Evolutionary conservation across 208 protist genomes (phyloP).

Genomic region (Acanthamoeba lenticulata): DNA sequence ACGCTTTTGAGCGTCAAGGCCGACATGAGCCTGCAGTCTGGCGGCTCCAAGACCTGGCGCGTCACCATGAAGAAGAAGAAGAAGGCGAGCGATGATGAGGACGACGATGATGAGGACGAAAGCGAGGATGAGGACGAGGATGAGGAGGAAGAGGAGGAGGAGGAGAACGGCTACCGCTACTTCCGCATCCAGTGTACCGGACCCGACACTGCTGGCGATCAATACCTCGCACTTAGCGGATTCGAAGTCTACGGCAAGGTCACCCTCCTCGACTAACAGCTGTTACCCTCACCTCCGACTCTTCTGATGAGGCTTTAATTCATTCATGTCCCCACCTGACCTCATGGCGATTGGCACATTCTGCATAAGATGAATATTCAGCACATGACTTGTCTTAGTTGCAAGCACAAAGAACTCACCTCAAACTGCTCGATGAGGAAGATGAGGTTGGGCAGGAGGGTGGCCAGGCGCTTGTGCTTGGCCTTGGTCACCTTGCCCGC

Average conservation of each 20-base stretch:
- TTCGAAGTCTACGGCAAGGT: constrained; percentile 18
- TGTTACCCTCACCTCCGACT: too few relatives aligned
- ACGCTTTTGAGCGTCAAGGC: background rate
- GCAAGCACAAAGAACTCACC: constrained; percentile 14
- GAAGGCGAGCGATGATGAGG: too few relatives aligned
- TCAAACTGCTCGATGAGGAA: constrained; percentile 68
- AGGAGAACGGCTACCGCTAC: background rate
- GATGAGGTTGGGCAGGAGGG: constrained; percentile 55
- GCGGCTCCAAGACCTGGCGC: background rate
- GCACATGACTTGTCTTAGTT: too few relatives aligned
- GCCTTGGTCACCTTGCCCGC: constrained; percentile 52
- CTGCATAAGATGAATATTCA: too few relatives aligned
- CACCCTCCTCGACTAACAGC: too few relatives aligned
- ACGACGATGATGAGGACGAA: background rate
- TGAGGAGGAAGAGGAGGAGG: too few relatives aligned
- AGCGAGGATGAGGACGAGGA: background rate
- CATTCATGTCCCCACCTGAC: too few relatives aligned
- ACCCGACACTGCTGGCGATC: background rate
- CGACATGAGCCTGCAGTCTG: background rate
- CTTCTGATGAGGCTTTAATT: too few relatives aligned
- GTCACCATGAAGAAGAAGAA: background rate
- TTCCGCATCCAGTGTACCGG: background rate
- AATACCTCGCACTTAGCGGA: background rate
- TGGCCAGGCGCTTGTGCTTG: constrained; percentile 48
- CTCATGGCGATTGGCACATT: too few relatives aligned